These are phyloP conservation scores for Annulohypoxylon bovei DNA, from an alignment of 495 filamentous ascomycete species.

Conservation along the genomic window DNA sequence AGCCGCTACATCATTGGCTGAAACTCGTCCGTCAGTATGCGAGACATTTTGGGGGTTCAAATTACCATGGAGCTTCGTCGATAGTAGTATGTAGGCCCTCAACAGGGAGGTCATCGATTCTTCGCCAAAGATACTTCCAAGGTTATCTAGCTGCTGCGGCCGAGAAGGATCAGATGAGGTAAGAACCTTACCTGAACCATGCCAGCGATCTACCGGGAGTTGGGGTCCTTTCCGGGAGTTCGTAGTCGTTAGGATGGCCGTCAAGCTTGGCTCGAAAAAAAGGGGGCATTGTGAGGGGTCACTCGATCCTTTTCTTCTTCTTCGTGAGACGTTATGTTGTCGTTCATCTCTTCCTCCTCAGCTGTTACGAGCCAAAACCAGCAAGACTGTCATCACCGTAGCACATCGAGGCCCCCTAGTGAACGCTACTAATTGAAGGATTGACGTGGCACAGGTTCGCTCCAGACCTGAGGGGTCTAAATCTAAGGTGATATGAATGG, in stretches of 20 bases:
- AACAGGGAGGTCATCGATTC: not conserved
- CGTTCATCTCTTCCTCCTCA: conserved; percentile 9
- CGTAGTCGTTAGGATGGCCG: conserved; percentile 3
- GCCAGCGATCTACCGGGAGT: not conserved
- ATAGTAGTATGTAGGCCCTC: not conserved
- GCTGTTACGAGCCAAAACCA: conserved; percentile 7
- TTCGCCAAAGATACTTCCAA: not conserved
- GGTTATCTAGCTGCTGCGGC: conserved; percentile 5
- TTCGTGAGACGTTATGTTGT: conserved; percentile 17
- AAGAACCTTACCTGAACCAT: not conserved
- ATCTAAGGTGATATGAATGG: conserved; percentile 27
- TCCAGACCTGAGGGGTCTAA: conserved; percentile 14
- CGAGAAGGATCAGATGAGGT: conserved; percentile 1
- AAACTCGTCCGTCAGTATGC: conserved; percentile 36
- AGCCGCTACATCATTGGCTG: conserved; percentile 41
- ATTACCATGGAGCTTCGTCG: conserved; percentile 12
- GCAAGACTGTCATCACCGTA: conserved; percentile 22
- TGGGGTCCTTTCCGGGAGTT: not conserved
- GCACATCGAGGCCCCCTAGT: conserved; percentile 3
- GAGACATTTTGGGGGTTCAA: conserved; percentile 39
- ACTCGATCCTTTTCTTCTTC: not conserved
- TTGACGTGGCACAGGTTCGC: conserved; percentile 14
- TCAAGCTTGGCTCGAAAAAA: conserved; percentile 4
- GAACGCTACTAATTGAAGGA: conserved; percentile 15
- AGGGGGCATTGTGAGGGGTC: conserved; percentile 17